Conservation (phyloP, 2,329 filamentous ascomycete species). For the Xylaria hypoxylon region DNA sequence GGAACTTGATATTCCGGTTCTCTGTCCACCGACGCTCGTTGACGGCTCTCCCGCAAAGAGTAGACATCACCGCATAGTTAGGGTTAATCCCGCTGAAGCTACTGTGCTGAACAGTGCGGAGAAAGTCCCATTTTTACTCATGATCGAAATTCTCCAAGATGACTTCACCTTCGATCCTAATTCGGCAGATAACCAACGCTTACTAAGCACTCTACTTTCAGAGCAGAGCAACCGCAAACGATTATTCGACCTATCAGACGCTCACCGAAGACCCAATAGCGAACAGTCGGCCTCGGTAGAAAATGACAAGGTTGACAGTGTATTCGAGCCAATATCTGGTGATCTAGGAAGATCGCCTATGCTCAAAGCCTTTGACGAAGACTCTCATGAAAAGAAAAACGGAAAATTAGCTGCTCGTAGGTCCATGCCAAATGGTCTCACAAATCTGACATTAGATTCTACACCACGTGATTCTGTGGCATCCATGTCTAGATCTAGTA, state of each 20-base stretch:
- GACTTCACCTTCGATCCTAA: constrained; percentile 87
- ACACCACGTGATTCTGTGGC: constrained; percentile 78
- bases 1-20: constrained; percentile 85
- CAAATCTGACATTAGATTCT: constrained; percentile 62
- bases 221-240: constrained; percentile 69
- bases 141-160: constrained; percentile 84
- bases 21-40: constrained; percentile 79
- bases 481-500: constrained; percentile 75
- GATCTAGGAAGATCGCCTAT: constrained; percentile 81
- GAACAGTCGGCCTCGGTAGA: constrained; percentile 58
- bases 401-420: constrained; percentile 43
- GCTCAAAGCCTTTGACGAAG: constrained; percentile 67
- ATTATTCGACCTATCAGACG: constrained; percentile 77
- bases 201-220: constrained; percentile 68
- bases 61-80: constrained; percentile 83
- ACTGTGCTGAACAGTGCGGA: constrained; percentile 89
- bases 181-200: constrained; percentile 75
- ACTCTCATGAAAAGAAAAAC: constrained; percentile 52
- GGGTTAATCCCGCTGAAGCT: constrained; percentile 84
- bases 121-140: constrained; percentile 85
- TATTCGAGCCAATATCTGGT: constrained; percentile 84
- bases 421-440: constrained; percentile 45
- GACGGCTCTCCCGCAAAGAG: constrained; percentile 80
- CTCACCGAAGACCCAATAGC: constrained; percentile 63
- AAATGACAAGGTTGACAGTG: constrained; percentile 69